Evolutionary conservation across 2,329 filamentous ascomycete genomes (phyloP).

Genomic region (Ploettnerulaceae sp.): DNA sequence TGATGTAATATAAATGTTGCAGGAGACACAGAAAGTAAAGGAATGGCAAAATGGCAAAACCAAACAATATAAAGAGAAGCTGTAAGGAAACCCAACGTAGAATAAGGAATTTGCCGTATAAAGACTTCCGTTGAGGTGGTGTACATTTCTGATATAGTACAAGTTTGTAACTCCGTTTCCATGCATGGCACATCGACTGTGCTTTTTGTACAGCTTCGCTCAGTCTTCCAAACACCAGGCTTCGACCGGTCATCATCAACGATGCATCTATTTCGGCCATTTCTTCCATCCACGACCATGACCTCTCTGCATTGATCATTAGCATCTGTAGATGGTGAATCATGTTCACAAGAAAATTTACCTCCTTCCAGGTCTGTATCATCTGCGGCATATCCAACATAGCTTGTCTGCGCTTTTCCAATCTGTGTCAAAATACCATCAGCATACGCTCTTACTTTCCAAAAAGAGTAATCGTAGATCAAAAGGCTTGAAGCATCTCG

Average conservation of each 20-base stretch:
- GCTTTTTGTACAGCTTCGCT: slow-evolving; percentile 25
- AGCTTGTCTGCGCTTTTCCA: slow-evolving; percentile 84
- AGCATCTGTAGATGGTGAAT: slow-evolving; percentile 28
- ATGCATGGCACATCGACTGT: slow-evolving; percentile 17
- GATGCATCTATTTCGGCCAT: slow-evolving; percentile 52
- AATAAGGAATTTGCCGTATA: not conserved
- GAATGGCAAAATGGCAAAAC: too few species aligned
- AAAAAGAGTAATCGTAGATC: not conserved
- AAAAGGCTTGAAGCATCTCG: not conserved
- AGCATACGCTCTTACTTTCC: slow-evolving; percentile 10
- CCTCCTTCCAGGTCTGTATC: slow-evolving; percentile 90
- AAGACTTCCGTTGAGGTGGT: not conserved
- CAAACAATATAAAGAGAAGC: not conserved
- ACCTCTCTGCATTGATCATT: slow-evolving; percentile 49
- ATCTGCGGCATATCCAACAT: slow-evolving; percentile 94
- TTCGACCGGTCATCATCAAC: not conserved
- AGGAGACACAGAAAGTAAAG: too few species aligned
- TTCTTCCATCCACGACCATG: slow-evolving; percentile 72
- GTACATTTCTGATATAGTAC: slow-evolving; percentile 2
- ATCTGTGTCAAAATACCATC: slow-evolving; percentile 41
- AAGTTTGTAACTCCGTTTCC: slow-evolving; percentile 11
- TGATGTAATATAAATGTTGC: too few species aligned
- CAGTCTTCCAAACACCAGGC: not conserved
- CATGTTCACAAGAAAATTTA: slow-evolving; percentile 40
- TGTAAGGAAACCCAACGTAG: too few species aligned